A percentile compares a stretch with the other conserved stretches of the same genome.
These are phyloP conservation scores for Kickxella alabastrina DNA, from an alignment of 192 early-diverging fungal species.

Conservation along the genomic window DNA sequence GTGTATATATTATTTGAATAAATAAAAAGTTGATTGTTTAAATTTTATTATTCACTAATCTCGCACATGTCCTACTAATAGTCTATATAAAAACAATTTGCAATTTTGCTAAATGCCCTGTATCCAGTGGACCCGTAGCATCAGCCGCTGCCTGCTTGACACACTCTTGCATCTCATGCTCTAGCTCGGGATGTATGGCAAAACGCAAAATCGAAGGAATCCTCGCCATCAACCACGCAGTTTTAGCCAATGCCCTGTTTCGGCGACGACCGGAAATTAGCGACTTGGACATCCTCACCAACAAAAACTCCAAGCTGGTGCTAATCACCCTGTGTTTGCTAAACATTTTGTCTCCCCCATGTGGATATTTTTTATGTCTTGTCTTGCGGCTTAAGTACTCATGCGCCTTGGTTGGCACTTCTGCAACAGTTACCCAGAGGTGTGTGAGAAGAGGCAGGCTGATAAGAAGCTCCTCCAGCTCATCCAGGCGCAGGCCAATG, in stretches of 20 bases:
- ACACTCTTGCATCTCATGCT: slow-evolving; percentile 8
- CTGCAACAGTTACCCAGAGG: slow-evolving; percentile 12
- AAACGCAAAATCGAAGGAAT: slow-evolving; percentile 22
- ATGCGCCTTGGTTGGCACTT: slow-evolving; percentile 20
- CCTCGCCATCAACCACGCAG: slow-evolving; percentile 15
- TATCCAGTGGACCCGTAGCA: too few species aligned
- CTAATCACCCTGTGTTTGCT: too few species aligned
- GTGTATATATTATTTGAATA: too few species aligned
- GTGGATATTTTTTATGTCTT: slow-evolving; percentile 13
- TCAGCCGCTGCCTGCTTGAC: background rate
- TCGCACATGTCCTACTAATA: too few species aligned
- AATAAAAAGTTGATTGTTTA: too few species aligned
- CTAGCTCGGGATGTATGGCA: slow-evolving; percentile 7
- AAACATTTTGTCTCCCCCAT: background rate
- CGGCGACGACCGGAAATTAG: background rate
- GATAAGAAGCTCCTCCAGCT: slow-evolving; percentile 23
- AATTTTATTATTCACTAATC: too few species aligned
- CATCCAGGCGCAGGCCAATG: slow-evolving; percentile 17
- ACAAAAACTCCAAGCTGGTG: slow-evolving; percentile 1
- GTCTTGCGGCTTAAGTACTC: slow-evolving; percentile 30
- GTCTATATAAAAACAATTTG: too few species aligned
- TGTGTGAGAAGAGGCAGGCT: slow-evolving; percentile 8
- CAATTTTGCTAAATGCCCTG: too few species aligned
- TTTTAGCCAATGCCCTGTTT: slow-evolving; percentile 21
- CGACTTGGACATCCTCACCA: background rate